Evolutionary conservation across 2,329 filamentous ascomycete species (phyloP).

Genomic region (Pseudogymnoascus sp.): DNA sequence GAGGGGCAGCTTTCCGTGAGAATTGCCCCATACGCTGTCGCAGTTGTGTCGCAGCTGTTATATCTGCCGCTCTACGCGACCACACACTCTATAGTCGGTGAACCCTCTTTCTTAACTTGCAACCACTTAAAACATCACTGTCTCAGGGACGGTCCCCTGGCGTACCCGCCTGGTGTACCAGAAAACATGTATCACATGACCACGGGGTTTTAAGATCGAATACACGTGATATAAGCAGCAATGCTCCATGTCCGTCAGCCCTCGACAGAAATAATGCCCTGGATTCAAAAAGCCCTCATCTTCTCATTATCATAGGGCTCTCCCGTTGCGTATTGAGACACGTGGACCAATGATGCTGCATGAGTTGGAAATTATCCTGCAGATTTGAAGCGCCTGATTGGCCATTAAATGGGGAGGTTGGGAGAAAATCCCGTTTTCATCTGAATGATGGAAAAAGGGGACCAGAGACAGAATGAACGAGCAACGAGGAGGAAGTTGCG

Average conservation of each 20-base stretch:
- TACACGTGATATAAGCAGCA: neutral
- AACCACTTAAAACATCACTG: neutral
- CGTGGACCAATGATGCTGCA: constrained; percentile 8
- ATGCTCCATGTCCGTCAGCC: neutral
- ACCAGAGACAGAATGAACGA: neutral
- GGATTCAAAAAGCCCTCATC: neutral
- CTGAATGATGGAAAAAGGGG: neutral
- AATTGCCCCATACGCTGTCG: neutral
- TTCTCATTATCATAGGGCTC: neutral
- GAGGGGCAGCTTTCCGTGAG: neutral
- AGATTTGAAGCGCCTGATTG: neutral
- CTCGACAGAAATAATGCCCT: neutral
- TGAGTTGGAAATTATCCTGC: constrained; percentile 6
- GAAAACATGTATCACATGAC: neutral
- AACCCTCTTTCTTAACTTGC: constrained; percentile 1
- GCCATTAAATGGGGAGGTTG: constrained; percentile 8
- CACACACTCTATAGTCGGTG: neutral
- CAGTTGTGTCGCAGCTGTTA: neutral
- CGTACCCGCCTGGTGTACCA: neutral
- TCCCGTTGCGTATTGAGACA: neutral
- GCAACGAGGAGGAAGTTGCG: neutral
- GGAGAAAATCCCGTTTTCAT: constrained; percentile 2
- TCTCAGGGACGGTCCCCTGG: constrained; percentile 2
- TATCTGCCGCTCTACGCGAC: neutral
- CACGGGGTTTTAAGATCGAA: neutral